Evolutionary conservation across 306 rosid genomes (phyloP).

Genomic region (Pachyrhizus erosus): DNA sequence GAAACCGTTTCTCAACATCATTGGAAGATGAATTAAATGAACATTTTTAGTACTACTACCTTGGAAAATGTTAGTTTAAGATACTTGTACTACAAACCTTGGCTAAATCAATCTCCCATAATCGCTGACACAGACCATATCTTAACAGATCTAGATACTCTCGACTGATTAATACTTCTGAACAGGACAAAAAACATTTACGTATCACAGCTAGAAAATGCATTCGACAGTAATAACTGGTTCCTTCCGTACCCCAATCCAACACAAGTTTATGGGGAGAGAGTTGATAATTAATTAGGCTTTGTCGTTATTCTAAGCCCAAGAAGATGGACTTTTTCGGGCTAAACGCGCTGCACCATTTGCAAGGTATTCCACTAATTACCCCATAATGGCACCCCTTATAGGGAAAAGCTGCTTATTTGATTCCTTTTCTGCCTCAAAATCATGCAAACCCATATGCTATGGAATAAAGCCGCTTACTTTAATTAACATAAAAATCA

Average conservation of each 20-base stretch:
- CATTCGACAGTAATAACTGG: background rate
- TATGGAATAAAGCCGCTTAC: conserved; percentile 59
- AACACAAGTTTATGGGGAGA: conserved; percentile 55
- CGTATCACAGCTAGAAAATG: conserved; percentile 23
- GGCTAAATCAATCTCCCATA: conserved; percentile 37
- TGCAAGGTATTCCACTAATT: conserved; percentile 80
- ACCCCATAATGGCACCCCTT: conserved; percentile 70
- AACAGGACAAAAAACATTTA: conserved; percentile 4
- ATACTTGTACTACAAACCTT: background rate
- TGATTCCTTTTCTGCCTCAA: conserved; percentile 84
- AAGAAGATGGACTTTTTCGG: conserved; percentile 59
- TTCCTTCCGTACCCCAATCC: conserved; percentile 31
- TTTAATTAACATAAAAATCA: conserved; percentile 38
- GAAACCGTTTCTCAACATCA: conserved; percentile 6
- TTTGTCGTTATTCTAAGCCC: conserved; percentile 51
- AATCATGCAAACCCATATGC: conserved; percentile 72
- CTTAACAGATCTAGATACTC: conserved; percentile 16
- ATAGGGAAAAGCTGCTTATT: conserved; percentile 65
- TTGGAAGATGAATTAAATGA: background rate
- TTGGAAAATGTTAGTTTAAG: conserved; percentile 20
- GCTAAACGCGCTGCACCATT: conserved; percentile 56
- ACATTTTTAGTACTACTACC: background rate
- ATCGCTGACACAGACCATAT: conserved; percentile 31
- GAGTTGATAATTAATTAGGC: conserved; percentile 38
- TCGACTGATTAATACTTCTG: conserved; percentile 4